Percentiles rank a stretch among this genome's conserved stretches.
These are phyloP conservation scores for Yamadazyma sp. DNA, from an alignment of 1,139 yeast genomes.

Conservation along the genomic window DNA sequence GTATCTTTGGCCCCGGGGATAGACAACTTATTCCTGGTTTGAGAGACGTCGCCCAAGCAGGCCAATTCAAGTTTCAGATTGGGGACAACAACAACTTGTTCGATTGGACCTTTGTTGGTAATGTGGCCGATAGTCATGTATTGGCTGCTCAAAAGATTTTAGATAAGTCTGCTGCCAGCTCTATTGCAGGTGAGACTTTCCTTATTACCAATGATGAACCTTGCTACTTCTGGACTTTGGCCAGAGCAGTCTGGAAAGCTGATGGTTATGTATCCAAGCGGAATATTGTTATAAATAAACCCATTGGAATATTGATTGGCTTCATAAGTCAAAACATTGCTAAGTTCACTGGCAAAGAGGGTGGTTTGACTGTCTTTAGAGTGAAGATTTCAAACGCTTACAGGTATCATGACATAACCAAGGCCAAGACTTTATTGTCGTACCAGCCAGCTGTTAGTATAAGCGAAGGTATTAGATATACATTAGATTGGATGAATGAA, in stretches of 20 bases:
- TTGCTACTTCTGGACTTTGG: constrained; percentile 94
- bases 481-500: constrained; percentile 90
- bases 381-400: constrained; percentile 92
- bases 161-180: constrained; percentile 32
- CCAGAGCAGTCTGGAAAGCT: constrained; percentile 95
- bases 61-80: constrained; percentile 88
- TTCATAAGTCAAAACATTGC: constrained; percentile 75
- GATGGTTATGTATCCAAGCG: constrained; percentile 79
- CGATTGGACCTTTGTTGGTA: constrained; percentile 99
- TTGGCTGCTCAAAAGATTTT: constrained; percentile 81
- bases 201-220: constrained; percentile 94
- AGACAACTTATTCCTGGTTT: constrained; percentile 94
- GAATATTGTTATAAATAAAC: constrained; percentile 68
- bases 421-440: constrained; percentile 76
- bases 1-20: constrained; percentile 98
- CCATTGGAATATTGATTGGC: constrained; percentile 78
- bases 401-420: constrained; percentile 88
- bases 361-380: constrained; percentile 95
- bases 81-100: constrained; percentile 93
- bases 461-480: constrained; percentile 78
- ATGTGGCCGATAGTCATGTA: constrained; percentile 96
- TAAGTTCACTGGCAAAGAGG: constrained; percentile 72
- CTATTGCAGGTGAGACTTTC: constrained; percentile 82
- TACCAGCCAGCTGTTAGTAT: constrained; percentile 80
- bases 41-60: constrained; percentile 75